Evolutionary conservation across 345 rosid species (phyloP).

Genomic region (Sisymbrium altissimum): DNA sequence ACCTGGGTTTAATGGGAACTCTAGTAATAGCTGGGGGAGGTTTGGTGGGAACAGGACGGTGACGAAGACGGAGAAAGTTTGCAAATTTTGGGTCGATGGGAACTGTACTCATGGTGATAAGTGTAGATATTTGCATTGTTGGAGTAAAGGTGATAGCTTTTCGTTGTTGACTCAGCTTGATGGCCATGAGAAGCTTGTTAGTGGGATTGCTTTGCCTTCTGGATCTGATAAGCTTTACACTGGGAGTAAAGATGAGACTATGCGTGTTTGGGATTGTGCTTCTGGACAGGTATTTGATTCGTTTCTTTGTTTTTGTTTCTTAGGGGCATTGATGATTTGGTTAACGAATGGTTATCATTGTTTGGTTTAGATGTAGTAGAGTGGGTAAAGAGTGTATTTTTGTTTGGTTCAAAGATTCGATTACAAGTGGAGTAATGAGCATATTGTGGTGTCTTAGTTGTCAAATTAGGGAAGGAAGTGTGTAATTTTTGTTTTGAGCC

Average conservation of each 20-base stretch:
- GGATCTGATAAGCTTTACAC: conserved; percentile 90
- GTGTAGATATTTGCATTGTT: conserved; percentile 83
- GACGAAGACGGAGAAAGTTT: conserved; percentile 67
- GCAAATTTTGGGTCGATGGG: conserved; percentile 89
- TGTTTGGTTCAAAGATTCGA: no score
- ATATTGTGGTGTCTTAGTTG: background rate
- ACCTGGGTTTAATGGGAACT: conserved; percentile 41
- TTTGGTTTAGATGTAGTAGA: background rate
- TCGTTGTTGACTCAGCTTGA: conserved; percentile 73
- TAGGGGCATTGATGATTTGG: background rate
- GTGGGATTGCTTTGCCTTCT: conserved; percentile 79
- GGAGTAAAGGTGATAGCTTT: conserved; percentile 84
- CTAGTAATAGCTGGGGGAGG: conserved; percentile 50
- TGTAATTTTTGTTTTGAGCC: background rate
- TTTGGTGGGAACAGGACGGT: conserved; percentile 50
- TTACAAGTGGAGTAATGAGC: background rate
- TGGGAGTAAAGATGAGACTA: conserved; percentile 80
- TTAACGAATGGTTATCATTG: background rate
- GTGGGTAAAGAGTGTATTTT: background rate
- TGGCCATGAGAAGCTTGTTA: conserved; percentile 84
- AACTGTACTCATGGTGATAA: conserved; percentile 69
- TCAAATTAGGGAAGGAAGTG: background rate
- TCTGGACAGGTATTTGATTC: conserved; percentile 77
- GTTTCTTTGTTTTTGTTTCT: background rate
- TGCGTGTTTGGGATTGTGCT: conserved; percentile 88